Evolutionary conservation across 2,329 filamentous ascomycete species (phyloP), one percentile per base, ranked within the genome.

Genomic region (Colletotrichum sp.): DNA sequence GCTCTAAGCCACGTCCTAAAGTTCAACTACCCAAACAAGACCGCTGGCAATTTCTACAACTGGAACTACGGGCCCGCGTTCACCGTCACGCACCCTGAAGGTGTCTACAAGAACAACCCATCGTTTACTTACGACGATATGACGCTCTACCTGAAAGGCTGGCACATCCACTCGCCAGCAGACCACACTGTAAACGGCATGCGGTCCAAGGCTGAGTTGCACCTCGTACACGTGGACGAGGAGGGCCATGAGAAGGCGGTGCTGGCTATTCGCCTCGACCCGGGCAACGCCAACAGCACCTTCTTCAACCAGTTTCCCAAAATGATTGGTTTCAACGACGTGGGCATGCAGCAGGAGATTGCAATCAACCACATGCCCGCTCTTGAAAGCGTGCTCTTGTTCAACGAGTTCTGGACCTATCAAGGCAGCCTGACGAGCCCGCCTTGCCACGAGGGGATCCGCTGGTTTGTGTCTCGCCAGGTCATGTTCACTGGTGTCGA

Each of bases 101-200:
- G 78, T 28, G 79, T 83, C 34, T 85, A 85, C 76, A 85, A 83
- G 7, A 79, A 77, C 2, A 82, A 85, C 32, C 87, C 88, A 4
- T 83, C 83, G 60, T 81, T 89, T 73, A 84, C 81, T 3, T 89
- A 85, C 79, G 86, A 89, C 68, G 85, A 88, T 79, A 81, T 85
- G 75, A 89, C 86, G 1, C 83, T 87, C 26, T 90, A 88, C 79
- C 82, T 90, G 10, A 83, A 82, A 55, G 87, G 87, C 63, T 90
- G 87, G 87, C 89, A 90, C 81, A 86, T 89, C 65, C 89, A 90
- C 78, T 79, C 87, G 0, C 88, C 89, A 0, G 87, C 87, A 7
- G 88, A 90, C 72, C 89, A 90, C 79, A 82, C 83, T 4, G 83
- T 90, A 6, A 81, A 84, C 63, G 85, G 85, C 39, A 81, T 84